Evolutionary conservation across 1,284 basidiomycete species (phyloP).

Genomic region (Apiotrichum gracile): DNA sequence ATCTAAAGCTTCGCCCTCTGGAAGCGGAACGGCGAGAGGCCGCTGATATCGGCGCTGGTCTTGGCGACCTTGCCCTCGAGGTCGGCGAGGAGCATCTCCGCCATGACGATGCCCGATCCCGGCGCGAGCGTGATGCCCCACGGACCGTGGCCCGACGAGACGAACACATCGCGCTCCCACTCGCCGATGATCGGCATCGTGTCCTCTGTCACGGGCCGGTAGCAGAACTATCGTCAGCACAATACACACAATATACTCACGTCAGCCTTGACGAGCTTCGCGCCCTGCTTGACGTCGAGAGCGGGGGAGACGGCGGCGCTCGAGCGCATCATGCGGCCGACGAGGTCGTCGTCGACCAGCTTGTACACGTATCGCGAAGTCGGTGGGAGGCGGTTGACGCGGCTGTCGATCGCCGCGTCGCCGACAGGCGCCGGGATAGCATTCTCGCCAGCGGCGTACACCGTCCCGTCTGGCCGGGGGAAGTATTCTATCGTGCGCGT

Average conservation of each 20-base stretch:
- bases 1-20: slow-evolving; percentile 2
- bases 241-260: not conserved
- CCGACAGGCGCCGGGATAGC: slow-evolving; percentile 4
- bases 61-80: not conserved
- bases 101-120: slow-evolving; percentile 7
- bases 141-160: slow-evolving; percentile 8
- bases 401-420: slow-evolving; percentile 2
- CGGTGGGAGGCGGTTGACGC: slow-evolving; percentile 7
- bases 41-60: slow-evolving; percentile 8
- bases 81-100: slow-evolving; percentile 6
- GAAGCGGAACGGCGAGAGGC: slow-evolving; percentile 11
- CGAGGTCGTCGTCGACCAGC: slow-evolving; percentile 6
- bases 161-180: slow-evolving; percentile 8
- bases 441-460: slow-evolving; percentile 15
- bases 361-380: slow-evolving; percentile 2
- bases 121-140: slow-evolving; percentile 17
- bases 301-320: slow-evolving; percentile 3
- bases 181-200: slow-evolving; percentile 9
- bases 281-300: slow-evolving; percentile 6
- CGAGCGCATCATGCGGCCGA: slow-evolving; percentile 8
- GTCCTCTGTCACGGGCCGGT: slow-evolving; percentile 11
- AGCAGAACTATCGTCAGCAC: slow-evolving; percentile 8
- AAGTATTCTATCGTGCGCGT: slow-evolving; percentile 12
- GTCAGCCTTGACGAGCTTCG: slow-evolving; percentile 10
- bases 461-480: slow-evolving; percentile 7